phyloP scores from a whole-genome alignment of 2,329 filamentous ascomycete species.

The Botrytis tulipae region DNA sequence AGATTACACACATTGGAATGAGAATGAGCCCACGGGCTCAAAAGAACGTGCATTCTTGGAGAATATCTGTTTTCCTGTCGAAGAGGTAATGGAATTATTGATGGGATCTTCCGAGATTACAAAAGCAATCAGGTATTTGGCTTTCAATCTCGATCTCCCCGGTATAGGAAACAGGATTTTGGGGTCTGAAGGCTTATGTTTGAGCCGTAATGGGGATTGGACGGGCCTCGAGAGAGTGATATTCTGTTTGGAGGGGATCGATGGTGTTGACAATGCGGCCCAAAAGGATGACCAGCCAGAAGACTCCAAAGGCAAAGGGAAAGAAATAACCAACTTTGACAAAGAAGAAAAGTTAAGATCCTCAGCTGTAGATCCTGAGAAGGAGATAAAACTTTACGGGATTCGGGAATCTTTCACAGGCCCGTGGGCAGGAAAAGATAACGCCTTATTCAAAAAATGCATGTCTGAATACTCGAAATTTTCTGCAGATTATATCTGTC shows the following conservation, averaged over 20 bases:
- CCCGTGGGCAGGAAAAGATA: not conserved
- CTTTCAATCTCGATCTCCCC: not conserved
- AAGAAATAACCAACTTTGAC: not conserved
- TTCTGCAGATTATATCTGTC: not conserved
- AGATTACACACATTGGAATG: not conserved
- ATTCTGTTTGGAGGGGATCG: not conserved
- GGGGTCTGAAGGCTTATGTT: rapidly evolving
- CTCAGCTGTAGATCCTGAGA: not conserved
- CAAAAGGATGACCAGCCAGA: not conserved
- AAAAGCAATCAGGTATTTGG: not conserved
- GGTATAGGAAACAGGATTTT: not conserved
- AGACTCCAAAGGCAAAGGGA: not conserved
- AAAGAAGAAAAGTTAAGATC: not conserved
- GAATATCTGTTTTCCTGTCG: not conserved
- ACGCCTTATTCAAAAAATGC: not conserved
- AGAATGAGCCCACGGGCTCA: rapidly evolving
- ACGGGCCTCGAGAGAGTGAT: not conserved
- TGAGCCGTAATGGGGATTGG: not conserved
- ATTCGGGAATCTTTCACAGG: not conserved
- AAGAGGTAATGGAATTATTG: not conserved
- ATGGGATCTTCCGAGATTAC: not conserved
- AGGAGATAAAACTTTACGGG: not conserved
- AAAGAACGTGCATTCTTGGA: not conserved
- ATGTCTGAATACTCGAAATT: not conserved
- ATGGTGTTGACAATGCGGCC: not conserved